These are phyloP conservation scores for Suillus sp. DNA, from an alignment of 768 basidiomycete species.

Conservation along the genomic window DNA sequence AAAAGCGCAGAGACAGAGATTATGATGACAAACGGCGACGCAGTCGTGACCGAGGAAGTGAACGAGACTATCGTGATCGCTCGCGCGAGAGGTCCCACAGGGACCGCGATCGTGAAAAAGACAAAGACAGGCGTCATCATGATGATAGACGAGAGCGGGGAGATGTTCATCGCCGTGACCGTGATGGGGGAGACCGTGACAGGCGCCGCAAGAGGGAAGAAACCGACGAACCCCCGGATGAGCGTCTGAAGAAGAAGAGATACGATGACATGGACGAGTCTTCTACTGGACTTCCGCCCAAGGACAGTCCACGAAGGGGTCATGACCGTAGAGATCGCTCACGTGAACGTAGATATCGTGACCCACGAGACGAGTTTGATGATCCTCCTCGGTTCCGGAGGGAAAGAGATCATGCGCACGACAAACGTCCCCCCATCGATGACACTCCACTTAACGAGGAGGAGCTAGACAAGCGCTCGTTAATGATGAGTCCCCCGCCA, in stretches of 20 bases:
- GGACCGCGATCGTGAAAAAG: constrained; percentile 39
- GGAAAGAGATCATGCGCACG: constrained; percentile 45
- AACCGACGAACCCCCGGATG: constrained; percentile 50
- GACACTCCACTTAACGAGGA: constrained; percentile 40
- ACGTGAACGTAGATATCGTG: constrained; percentile 54
- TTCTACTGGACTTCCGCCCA: constrained; percentile 44
- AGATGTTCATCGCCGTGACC: constrained; percentile 55
- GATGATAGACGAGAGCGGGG: constrained; percentile 50
- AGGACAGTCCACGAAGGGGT: constrained; percentile 52
- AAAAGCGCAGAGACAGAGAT: constrained; percentile 51
- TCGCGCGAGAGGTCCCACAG: constrained; percentile 53
- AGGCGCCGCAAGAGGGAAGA: constrained; percentile 75
- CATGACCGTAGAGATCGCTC: constrained; percentile 50
- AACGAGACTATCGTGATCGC: constrained; percentile 48
- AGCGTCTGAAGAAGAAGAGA: constrained; percentile 67
- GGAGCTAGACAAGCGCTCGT: constrained; percentile 38
- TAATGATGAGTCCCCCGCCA: constrained; percentile 40
- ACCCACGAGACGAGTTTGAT: constrained; percentile 63
- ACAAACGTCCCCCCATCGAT: constrained; percentile 42
- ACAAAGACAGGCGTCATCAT: constrained; percentile 46
- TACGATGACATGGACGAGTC: constrained; percentile 55
- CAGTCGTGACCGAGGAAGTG: constrained; percentile 62
- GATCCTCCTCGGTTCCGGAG: constrained; percentile 49
- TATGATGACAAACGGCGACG: constrained; percentile 64
- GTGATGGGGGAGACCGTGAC: constrained; percentile 53